Evolutionary conservation across 2,329 filamentous ascomycete genomes (phyloP).

Genomic region (Calonectria honghensis): DNA sequence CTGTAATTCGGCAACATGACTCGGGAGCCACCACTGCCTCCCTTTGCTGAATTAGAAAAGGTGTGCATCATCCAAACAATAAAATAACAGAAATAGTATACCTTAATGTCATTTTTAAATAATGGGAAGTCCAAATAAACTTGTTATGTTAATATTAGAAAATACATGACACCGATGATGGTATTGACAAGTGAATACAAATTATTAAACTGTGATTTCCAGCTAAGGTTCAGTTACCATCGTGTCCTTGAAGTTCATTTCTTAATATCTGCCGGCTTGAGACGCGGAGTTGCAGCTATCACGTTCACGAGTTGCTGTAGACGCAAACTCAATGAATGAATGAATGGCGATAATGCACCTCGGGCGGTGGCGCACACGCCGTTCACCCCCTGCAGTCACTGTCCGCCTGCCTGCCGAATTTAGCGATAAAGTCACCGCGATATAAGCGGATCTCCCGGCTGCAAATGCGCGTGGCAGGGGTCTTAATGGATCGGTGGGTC

Average conservation of each 20-base stretch:
- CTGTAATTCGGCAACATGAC: not conserved
- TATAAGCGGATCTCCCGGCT: slow-evolving; percentile 16
- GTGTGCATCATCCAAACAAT: not conserved
- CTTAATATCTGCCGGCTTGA: not conserved
- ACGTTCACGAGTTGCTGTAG: not conserved
- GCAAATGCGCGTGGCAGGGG: slow-evolving; percentile 12
- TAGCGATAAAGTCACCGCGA: slow-evolving; percentile 4
- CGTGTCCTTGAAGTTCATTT: not conserved
- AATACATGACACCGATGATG: not conserved
- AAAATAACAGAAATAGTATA: no score
- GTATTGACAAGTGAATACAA: not conserved
- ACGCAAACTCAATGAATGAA: not conserved
- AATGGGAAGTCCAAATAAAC: not conserved
- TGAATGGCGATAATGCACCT: not conserved
- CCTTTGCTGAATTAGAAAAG: not conserved
- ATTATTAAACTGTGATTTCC: no score
- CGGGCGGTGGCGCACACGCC: not conserved
- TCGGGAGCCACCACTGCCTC: not conserved
- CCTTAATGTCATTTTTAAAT: no score
- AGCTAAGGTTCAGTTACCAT: not conserved
- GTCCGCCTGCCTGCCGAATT: slow-evolving; percentile 23
- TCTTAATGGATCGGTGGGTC: slow-evolving; percentile 17
- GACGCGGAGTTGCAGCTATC: not conserved
- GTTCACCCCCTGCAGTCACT: not conserved
- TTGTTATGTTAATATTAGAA: not conserved